Base-by-base conservation (phyloP, 345 rosid genomes). In the Citrus maxima region DNA sequence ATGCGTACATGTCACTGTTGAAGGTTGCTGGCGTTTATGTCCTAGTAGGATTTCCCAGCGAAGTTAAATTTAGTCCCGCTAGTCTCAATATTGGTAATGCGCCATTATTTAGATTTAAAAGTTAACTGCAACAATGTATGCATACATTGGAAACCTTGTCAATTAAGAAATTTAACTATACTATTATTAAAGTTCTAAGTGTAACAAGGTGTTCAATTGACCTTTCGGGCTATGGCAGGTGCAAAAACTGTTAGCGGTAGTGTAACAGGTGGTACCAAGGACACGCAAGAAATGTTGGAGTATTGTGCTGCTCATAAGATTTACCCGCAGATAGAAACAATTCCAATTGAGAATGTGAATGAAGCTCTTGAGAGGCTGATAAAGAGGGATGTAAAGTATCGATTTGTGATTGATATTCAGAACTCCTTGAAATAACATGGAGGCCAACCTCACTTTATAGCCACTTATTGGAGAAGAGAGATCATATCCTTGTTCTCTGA, bases 331-430 rank as follows among this genome's bases (percentile, higher is more conserved):
- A 85, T 91, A 16, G 98, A 95, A 70, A 46, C 90, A 30, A 77
- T 95, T 80, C 96, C 97, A 0, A 91, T 95, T 40, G 84, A 92
- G 21, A 80, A 89, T 73, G 86, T 72, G 10, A 96, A 90, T 51
- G 95, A 90, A 84, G 98, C 98, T 77, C 85, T 92, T 1, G 97
- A 92, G 83, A 86, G 98, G 87, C 77, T 95, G n/a, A 71, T 82
- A 74, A 93, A 92, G 84, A 88, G 80, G 72, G 97, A 95, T 74
- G 85, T 92, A 66, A 92, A 90, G 88, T 93, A 91, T 75, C 88
- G 97, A 10, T 95, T 95, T 74, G 97, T 93, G 84, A 92, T 95
- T 32, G 97, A 95, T 71, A 84, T 93, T 5, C 85, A 89, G 85
- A 91, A 82, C 74, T 90, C 95, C 77, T 83, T 95, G 73, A 87